Percentiles rank a stretch among this genome's conserved stretches.
phyloP scores from a whole-genome alignment of 2,329 filamentous ascomycete genomes.

The Xylaria sp. region DNA sequence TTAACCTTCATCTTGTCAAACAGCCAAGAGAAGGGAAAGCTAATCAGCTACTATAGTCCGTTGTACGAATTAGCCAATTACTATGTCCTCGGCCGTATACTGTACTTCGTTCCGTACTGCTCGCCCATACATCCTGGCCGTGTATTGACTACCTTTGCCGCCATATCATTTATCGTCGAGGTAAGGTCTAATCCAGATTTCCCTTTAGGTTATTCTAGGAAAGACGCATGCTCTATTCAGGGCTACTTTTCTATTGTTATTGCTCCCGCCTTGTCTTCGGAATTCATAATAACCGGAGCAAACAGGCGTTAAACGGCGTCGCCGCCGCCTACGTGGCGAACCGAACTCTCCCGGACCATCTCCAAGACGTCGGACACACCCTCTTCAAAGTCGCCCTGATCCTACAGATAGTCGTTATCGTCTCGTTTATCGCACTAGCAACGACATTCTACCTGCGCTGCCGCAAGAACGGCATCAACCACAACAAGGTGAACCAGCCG shows the following conservation, averaged over 20 bases:
- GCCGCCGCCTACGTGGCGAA: slow-evolving; percentile 61
- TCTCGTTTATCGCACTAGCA: slow-evolving; percentile 60
- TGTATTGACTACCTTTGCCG: slow-evolving; percentile 55
- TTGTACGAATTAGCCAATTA: slow-evolving; percentile 68
- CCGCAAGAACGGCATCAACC: slow-evolving; percentile 49
- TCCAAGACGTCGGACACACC: slow-evolving; percentile 55
- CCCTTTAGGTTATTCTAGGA: background rate
- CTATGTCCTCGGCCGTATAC: slow-evolving; percentile 64
- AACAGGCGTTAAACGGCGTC: slow-evolving; percentile 55
- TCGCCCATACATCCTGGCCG: slow-evolving; percentile 58
- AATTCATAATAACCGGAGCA: background rate
- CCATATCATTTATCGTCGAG: slow-evolving; percentile 59
- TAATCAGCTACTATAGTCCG: slow-evolving; percentile 51
- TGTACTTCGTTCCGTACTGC: slow-evolving; percentile 67
- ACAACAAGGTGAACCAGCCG: slow-evolving; percentile 47
- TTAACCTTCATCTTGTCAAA: background rate
- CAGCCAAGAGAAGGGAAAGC: background rate
- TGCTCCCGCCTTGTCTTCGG: background rate
- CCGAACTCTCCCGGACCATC: slow-evolving; percentile 50
- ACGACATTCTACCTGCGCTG: slow-evolving; percentile 60
- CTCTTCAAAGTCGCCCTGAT: slow-evolving; percentile 62
- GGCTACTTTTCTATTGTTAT: background rate
- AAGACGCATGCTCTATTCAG: background rate
- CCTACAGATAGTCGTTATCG: slow-evolving; percentile 64
- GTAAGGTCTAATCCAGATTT: slow-evolving; percentile 4